phyloP scores from a whole-genome alignment of 2,329 filamentous ascomycete genomes.

The Helicocarpus griseus region DNA sequence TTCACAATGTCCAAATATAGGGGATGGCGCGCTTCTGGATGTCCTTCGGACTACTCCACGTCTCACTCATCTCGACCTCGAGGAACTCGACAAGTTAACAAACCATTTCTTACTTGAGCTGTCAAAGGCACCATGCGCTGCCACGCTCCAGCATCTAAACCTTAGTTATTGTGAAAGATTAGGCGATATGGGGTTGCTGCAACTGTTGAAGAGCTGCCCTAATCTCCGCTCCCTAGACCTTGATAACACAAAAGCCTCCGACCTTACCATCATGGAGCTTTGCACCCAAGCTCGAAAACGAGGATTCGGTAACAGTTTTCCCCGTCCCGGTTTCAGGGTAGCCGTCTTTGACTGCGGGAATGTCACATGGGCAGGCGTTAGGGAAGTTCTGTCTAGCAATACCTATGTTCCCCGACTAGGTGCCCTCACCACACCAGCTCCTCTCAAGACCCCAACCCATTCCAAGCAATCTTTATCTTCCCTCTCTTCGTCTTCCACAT shows the following conservation, averaged over 20 bases:
- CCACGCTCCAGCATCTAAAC: conserved; percentile 66
- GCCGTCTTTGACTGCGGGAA: conserved; percentile 87
- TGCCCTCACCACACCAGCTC: conserved; percentile 26
- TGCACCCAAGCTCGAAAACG: conserved; percentile 67
- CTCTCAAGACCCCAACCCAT: conserved; percentile 25
- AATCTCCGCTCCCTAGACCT: conserved; percentile 65
- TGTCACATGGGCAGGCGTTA: conserved; percentile 84
- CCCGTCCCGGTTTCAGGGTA: conserved; percentile 58
- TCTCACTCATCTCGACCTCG: conserved; percentile 79
- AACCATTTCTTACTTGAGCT: conserved; percentile 67
- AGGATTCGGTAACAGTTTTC: conserved; percentile 40
- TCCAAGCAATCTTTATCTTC: conserved; percentile 12
- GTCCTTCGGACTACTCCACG: conserved; percentile 66
- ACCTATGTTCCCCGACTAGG: conserved; percentile 52
- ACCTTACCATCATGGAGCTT: conserved; percentile 76
- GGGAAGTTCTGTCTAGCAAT: conserved; percentile 78
- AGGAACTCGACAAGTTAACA: conserved; percentile 70
- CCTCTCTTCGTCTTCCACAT: conserved; percentile 4
- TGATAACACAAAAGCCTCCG: conserved; percentile 87
- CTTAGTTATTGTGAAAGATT: conserved; percentile 84
- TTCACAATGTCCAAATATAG: conserved; percentile 64
- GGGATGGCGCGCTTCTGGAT: conserved; percentile 60
- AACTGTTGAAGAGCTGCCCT: conserved; percentile 65
- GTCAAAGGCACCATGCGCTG: conserved; percentile 64
- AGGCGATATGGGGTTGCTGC: conserved; percentile 73